These are phyloP conservation scores for Beauveria caledonica DNA, from an alignment of 2,329 filamentous ascomycete species.

Conservation along the genomic window DNA sequence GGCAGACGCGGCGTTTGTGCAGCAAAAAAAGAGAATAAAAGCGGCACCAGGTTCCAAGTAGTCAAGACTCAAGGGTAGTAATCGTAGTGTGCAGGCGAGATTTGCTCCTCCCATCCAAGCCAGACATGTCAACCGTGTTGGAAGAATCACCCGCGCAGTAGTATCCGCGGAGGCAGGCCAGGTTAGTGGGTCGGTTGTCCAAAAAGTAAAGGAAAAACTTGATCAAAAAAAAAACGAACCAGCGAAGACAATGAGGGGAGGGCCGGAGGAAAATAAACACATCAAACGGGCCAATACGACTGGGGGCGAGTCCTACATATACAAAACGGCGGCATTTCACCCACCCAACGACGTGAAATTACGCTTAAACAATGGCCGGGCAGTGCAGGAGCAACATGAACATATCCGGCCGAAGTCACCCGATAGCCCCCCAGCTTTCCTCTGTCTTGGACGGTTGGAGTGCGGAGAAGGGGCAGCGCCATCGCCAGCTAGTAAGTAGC, in stretches of 20 bases:
- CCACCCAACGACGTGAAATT: neutral
- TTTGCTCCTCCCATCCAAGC: neutral
- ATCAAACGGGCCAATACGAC: neutral
- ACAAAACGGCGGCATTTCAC: neutral
- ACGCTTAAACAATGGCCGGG: slow-evolving; percentile 6
- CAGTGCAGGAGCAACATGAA: neutral
- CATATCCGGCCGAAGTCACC: slow-evolving; percentile 6
- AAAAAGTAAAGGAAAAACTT: neutral
- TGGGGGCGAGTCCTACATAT: slow-evolving; percentile 3
- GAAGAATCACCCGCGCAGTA: neutral
- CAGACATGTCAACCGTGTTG: neutral
- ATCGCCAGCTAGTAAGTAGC: slow-evolving; percentile 1
- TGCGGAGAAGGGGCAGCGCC: slow-evolving; percentile 7
- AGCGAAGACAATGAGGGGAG: neutral
- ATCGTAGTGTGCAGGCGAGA: neutral
- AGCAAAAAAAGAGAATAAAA: neutral
- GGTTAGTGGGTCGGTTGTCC: neutral
- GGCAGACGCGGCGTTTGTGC: slow-evolving; percentile 3
- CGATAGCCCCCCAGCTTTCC: slow-evolving; percentile 5
- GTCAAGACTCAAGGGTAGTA: no score
- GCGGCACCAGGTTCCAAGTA: slow-evolving; percentile 2
- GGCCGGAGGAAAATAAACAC: neutral
- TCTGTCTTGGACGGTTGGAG: neutral
- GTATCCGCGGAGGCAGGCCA: no score
- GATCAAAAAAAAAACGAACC: neutral